Evolutionary conservation across 2,329 filamentous ascomycete species (phyloP).

Genomic region (Teratosphaeria nubilosa): DNA sequence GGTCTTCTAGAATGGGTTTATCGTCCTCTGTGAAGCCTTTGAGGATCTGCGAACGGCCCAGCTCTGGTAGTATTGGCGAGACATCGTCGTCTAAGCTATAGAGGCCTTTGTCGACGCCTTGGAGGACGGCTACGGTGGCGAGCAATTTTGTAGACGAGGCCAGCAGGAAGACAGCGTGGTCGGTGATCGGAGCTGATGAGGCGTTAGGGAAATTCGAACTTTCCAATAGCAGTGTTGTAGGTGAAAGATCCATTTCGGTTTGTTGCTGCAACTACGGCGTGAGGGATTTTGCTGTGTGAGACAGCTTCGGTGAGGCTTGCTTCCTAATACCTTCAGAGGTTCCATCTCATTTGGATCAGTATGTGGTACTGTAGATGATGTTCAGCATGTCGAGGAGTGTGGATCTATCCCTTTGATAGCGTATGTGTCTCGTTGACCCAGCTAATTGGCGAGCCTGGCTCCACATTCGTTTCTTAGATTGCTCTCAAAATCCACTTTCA

Average conservation of each 20-base stretch:
- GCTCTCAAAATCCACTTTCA: too few species aligned
- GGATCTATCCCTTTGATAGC: too few species aligned
- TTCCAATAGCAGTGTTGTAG: conserved; percentile 23
- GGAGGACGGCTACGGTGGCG: conserved; percentile 43
- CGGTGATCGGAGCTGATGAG: conserved; percentile 14
- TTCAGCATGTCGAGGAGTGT: too few species aligned
- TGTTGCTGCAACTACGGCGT: conserved; percentile 20
- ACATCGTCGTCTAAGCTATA: conserved; percentile 40
- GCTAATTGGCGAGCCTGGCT: too few species aligned
- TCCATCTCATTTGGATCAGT: background rate
- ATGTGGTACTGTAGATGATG: too few species aligned
- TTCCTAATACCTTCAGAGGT: conserved; percentile 8
- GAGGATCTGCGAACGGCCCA: conserved; percentile 40
- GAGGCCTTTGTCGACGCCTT: conserved; percentile 44
- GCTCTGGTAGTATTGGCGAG: conserved; percentile 36
- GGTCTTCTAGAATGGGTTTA: conserved; percentile 20
- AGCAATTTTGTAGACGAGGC: conserved; percentile 36
- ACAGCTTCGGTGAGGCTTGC: conserved; percentile 18
- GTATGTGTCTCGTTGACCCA: too few species aligned
- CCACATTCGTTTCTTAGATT: too few species aligned
- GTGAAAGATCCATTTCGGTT: conserved; percentile 15
- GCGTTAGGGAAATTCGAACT: conserved; percentile 8
- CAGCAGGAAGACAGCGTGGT: conserved; percentile 23
- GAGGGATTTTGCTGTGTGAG: conserved; percentile 21
- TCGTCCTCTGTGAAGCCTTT: conserved; percentile 36